Evolutionary conservation across 768 basidiomycete genomes (phyloP).

Genomic region (Lepiota brunneoincarnata): DNA sequence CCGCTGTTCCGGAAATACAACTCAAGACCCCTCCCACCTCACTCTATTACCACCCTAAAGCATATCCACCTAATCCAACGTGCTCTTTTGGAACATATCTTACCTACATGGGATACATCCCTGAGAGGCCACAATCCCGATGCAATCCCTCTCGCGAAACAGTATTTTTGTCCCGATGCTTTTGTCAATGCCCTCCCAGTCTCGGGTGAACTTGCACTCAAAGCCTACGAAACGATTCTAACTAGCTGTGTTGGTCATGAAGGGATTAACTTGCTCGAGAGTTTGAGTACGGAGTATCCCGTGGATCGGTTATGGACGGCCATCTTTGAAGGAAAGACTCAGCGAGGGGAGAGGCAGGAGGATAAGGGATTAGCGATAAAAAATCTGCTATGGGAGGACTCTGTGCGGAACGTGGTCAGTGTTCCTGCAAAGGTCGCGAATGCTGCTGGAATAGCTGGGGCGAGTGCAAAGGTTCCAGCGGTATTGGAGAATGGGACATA

Average conservation of each 20-base stretch:
- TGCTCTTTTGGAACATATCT: conserved; percentile 56
- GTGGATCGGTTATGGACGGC: conserved; percentile 64
- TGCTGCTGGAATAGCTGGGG: conserved; percentile 42
- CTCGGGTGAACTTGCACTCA: conserved; percentile 52
- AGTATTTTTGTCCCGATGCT: conserved; percentile 73
- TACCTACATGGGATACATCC: conserved; percentile 64
- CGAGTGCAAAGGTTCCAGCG: conserved; percentile 31
- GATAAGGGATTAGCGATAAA: conserved; percentile 23
- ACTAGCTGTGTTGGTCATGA: conserved; percentile 45
- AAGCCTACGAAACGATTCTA: conserved; percentile 66
- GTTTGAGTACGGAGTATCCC: conserved; percentile 60
- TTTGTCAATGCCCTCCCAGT: conserved; percentile 48
- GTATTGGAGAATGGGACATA: conserved; percentile 56
- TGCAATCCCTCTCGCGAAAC: conserved; percentile 45
- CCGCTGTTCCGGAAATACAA: conserved; percentile 49
- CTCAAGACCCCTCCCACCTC: conserved; percentile 30
- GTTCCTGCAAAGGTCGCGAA: conserved; percentile 84
- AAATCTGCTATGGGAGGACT: conserved; percentile 69
- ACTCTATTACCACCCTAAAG: conserved; percentile 30
- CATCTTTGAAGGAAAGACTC: conserved; percentile 30
- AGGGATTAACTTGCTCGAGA: conserved; percentile 50
- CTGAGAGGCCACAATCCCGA: conserved; percentile 44
- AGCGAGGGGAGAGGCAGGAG: background rate
- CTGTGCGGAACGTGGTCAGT: conserved; percentile 57
- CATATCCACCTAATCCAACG: conserved; percentile 62